Conservation (phyloP, 164 flowering plant species). For the Macadamia tetraphylla region DNA sequence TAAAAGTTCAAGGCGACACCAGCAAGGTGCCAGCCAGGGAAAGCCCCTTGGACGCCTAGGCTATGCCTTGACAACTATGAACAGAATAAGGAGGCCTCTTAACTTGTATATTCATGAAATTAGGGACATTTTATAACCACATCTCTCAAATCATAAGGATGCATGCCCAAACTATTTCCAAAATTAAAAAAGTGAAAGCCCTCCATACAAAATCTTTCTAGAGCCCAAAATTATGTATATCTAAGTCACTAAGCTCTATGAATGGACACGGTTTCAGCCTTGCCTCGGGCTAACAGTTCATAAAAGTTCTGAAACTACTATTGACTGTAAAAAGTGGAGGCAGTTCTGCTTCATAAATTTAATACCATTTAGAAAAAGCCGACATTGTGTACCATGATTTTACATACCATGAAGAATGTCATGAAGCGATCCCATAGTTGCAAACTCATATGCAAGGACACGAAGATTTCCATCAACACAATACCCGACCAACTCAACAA, state of each 20-base stretch:
- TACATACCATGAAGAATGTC: conserved; percentile 81
- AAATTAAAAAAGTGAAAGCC: not conserved
- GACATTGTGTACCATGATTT: not conserved
- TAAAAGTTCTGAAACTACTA: not conserved
- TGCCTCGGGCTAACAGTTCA: not conserved
- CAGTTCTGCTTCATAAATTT: not conserved
- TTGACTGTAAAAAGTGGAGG: not conserved
- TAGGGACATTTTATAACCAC: not conserved
- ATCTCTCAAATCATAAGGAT: not conserved
- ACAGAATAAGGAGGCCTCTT: too few species aligned
- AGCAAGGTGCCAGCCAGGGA: too few species aligned
- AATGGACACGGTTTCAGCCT: not conserved
- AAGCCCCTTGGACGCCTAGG: too few species aligned
- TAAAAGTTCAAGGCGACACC: too few species aligned
- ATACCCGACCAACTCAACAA: conserved; percentile 70
- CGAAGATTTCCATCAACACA: conserved; percentile 77
- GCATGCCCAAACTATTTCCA: not conserved
- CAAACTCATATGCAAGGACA: conserved; percentile 77
- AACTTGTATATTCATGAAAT: too few species aligned
- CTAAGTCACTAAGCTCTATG: not conserved
- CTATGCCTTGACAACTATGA: too few species aligned
- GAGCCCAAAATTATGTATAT: not conserved
- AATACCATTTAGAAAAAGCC: too few species aligned
- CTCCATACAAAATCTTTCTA: not conserved
- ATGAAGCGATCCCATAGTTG: conserved; percentile 89